phyloP scores from a whole-genome alignment of 2,329 filamentous ascomycete genomes.

The Pezicula carpinea region DNA sequence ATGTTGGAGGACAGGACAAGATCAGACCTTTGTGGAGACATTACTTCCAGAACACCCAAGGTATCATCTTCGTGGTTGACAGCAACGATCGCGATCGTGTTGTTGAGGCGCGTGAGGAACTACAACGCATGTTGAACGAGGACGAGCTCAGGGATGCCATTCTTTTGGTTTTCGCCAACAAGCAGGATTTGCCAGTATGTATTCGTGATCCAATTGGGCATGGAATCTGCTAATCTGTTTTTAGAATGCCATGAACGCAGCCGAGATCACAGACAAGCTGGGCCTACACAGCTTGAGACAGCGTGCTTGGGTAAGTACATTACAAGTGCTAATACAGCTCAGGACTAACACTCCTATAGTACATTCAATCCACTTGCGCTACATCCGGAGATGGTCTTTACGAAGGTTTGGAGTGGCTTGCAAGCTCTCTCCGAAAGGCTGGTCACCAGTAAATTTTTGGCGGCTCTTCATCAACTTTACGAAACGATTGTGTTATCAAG shows the following conservation, averaged over 20 bases:
- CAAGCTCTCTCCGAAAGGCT: slow-evolving; percentile 75
- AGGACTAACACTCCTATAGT: slow-evolving; percentile 48
- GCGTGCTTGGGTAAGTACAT: slow-evolving; percentile 86
- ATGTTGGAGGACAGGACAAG: slow-evolving; percentile 99
- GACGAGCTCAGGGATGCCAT: slow-evolving; percentile 97
- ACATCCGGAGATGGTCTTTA: slow-evolving; percentile 99
- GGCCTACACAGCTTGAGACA: slow-evolving; percentile 98
- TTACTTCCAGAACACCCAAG: slow-evolving; percentile 99
- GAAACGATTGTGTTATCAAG: slow-evolving; percentile 22
- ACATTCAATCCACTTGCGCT: slow-evolving; percentile 99
- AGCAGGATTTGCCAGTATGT: slow-evolving; percentile 97
- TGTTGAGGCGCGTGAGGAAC: slow-evolving; percentile 91
- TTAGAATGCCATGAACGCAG: slow-evolving; percentile 98
- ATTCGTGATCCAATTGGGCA: background rate
- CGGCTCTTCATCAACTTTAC: slow-evolving; percentile 7
- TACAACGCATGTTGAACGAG: slow-evolving; percentile 98
- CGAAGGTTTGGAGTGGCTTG: slow-evolving; percentile 95
- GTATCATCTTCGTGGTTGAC: slow-evolving; percentile 99
- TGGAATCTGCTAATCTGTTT: slow-evolving; percentile 25
- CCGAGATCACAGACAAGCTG: slow-evolving; percentile 99
- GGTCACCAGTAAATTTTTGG: slow-evolving; percentile 51
- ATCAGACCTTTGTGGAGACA: slow-evolving; percentile 99
- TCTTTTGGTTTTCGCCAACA: slow-evolving; percentile 98
- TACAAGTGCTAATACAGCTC: slow-evolving; percentile 1
- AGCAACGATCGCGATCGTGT: slow-evolving; percentile 98